Evolutionary conservation across 345 rosid species (phyloP), one percentile per base, ranked within the genome.

Genomic region (Viola odorata): DNA sequence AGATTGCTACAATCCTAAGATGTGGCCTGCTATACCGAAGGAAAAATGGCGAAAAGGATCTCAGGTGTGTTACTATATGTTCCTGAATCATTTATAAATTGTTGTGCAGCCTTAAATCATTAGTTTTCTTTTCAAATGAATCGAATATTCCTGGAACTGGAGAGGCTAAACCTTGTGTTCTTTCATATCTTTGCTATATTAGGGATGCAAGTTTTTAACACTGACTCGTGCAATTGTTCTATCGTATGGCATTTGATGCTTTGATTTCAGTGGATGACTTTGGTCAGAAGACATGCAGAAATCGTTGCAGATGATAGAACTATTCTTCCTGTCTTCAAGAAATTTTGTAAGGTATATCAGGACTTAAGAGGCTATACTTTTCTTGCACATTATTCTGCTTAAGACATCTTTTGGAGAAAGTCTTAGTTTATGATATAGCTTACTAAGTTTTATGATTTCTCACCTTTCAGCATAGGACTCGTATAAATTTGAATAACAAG

Each of bases 21-120:
- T 72, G 76, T 55, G 63, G 3, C 63, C 54, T 13, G 16, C 49
- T 7, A 56, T 72, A 50, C 63, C 64, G 7, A 72, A 57, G 71
- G 53, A 58, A 42, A 62, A 57, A 72, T 72, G 76, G 76, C 62
- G 68, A 41, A 72, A 72, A 61, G 76, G 76, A 44, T 72, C 76
- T 42, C 76, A 72, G 71, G 76, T 72, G 5, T 53, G 40, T 41
- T 8, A 11, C 12, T 8, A 12, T 53, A 0, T 8, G 8, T 8
- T 53, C 2, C 10, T 32, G 6, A 17, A 53, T 53, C 12, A 8
- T 52, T 23, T 1, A n/a, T n/a, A n/a, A n/a, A n/a, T n/a, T n/a
- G n/a, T n/a, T n/a, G n/a, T n/a, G n/a, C n/a, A n/a, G n/a, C n/a
- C n/a, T n/a, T n/a, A n/a, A n/a, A n/a, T n/a, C n/a, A n/a, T n/a